Conservation (phyloP, 2,329 filamentous ascomycete genomes). For the Botrytis fragariae region DNA sequence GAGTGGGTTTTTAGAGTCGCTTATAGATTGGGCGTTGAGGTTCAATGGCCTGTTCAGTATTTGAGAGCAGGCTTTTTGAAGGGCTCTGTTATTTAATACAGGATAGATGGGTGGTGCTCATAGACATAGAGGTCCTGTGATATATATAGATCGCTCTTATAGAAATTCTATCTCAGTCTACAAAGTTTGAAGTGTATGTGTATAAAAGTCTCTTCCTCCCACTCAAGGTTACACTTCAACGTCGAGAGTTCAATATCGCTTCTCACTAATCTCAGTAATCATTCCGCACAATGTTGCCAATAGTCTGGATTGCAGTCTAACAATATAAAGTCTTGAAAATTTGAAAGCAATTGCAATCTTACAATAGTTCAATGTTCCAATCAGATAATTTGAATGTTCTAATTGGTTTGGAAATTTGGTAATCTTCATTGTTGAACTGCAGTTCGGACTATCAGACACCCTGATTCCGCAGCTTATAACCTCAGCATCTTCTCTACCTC, state of each 20-base stretch:
- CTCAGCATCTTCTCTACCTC: too few relatives aligned
- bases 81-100: conserved; percentile 29
- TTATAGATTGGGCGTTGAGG: conserved; percentile 66
- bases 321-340: too few relatives aligned
- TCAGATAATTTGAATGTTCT: too few relatives aligned
- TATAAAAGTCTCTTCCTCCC: background rate
- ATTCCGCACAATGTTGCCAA: too few relatives aligned
- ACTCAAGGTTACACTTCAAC: background rate
- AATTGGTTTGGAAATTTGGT: too few relatives aligned
- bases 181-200: background rate
- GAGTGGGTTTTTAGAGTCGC: conserved; percentile 73
- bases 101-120: background rate
- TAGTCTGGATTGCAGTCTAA: too few relatives aligned
- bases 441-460: too few relatives aligned
- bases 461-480: too few relatives aligned
- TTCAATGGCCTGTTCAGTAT: conserved; percentile 58
- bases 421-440: too few relatives aligned
- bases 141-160: background rate
- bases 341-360: too few relatives aligned
- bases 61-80: conserved; percentile 28
- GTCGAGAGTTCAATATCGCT: too few relatives aligned
- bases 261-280: accelerated
- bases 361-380: too few relatives aligned
- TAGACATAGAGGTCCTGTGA: background rate
- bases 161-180: background rate